Conservation (phyloP, 371 early-diverging fungal genomes). For the Rhizopus arrhizus region DNA sequence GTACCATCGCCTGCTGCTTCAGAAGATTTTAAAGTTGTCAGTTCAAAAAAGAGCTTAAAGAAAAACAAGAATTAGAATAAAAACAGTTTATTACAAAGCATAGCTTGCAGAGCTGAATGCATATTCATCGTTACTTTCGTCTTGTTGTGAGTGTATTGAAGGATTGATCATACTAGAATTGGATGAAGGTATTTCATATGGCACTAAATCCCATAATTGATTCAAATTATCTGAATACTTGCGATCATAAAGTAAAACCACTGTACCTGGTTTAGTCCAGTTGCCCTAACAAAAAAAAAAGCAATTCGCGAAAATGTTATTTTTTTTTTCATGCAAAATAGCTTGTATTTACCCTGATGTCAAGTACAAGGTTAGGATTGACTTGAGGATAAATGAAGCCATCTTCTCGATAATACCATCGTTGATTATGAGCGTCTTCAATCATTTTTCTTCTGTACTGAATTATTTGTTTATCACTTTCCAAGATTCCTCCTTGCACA, state of each 20-base stretch:
- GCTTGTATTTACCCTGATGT: conserved; percentile 43
- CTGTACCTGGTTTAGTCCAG: conserved; percentile 49
- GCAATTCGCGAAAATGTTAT: neutral
- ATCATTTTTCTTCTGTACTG: conserved; percentile 52
- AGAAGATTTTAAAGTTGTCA: too few relatives aligned
- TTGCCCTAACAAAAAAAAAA: conserved; percentile 34
- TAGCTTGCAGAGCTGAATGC: conserved; percentile 51
- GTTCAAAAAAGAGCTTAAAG: too few relatives aligned
- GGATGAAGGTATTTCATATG: conserved; percentile 13
- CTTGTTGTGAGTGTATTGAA: conserved; percentile 8
- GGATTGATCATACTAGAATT: conserved; percentile 5
- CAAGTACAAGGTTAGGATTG: conserved; percentile 47
- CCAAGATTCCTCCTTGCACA: conserved; percentile 36
- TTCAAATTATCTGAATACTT: conserved; percentile 50
- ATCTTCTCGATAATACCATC: conserved; percentile 56
- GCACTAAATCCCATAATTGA: conserved; percentile 52
- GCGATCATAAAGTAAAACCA: conserved; percentile 48
- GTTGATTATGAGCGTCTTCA: conserved; percentile 51
- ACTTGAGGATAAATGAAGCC: conserved; percentile 52
- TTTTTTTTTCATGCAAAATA: neutral
- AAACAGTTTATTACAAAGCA: conserved; percentile 35
- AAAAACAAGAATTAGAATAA: neutral
- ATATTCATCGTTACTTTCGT: conserved; percentile 36
- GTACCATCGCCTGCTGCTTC: too few relatives aligned
- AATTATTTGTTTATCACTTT: conserved; percentile 49